Conservation (phyloP, 805 yeast genomes). For the Myxozyma kluyveri region DNA sequence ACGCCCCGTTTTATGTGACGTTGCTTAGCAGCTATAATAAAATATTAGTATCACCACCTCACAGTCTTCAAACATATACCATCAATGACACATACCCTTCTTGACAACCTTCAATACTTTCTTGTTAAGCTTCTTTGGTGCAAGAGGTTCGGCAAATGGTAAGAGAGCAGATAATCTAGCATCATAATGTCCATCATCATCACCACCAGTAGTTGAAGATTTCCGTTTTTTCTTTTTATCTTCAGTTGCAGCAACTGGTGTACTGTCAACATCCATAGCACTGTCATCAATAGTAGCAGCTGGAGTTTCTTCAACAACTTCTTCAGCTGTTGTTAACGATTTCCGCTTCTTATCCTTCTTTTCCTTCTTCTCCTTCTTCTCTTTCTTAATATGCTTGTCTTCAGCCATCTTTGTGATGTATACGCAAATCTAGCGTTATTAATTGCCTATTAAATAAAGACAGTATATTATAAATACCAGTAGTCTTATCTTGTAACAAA, state of each 20-base stretch:
- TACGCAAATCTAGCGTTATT: no score
- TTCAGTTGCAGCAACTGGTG: conserved; percentile 3
- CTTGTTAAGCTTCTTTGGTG: conserved; percentile 92
- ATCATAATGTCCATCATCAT: conserved; percentile 73
- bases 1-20: conserved; percentile 99
- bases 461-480: no score
- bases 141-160: conserved; percentile 92
- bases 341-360: conserved; percentile 28
- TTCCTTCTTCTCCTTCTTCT: conserved; percentile 26
- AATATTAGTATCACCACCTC: background rate
- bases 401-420: conserved; percentile 20
- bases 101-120: conserved; percentile 92
- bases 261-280: conserved; percentile 13
- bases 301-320: conserved; percentile 5
- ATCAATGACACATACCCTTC: conserved; percentile 44
- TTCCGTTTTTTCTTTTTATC: conserved; percentile 23
- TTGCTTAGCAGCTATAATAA: conserved; percentile 75
- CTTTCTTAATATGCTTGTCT: conserved; percentile 26
- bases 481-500: no score
- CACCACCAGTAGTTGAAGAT: conserved; percentile 21
- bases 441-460: no score
- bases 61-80: background rate
- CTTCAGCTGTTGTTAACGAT: conserved; percentile 16
- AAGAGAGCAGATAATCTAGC: conserved; percentile 83
- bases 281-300: conserved; percentile 1